These are phyloP conservation scores for Auricularia auricula-judae DNA, from an alignment of 768 basidiomycete species.

Conservation along the genomic window DNA sequence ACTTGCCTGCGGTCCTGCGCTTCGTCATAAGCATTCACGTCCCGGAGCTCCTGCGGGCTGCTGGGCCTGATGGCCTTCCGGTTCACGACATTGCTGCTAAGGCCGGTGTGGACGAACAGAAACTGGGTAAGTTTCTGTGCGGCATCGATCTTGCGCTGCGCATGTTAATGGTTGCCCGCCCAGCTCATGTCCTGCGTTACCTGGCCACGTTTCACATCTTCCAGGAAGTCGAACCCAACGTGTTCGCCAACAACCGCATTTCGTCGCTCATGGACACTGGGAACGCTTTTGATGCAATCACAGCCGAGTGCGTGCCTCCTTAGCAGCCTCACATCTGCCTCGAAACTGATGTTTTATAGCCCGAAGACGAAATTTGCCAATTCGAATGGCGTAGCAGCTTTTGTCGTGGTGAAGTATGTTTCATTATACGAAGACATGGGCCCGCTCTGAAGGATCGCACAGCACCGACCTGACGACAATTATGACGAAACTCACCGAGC, in stretches of 20 bases:
- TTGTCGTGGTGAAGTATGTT: conserved; percentile 52
- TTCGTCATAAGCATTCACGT: conserved; percentile 62
- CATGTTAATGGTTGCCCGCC: no score
- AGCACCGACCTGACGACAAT: conserved; percentile 31
- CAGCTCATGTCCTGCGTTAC: conserved; percentile 64
- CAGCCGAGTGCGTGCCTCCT: conserved; percentile 29
- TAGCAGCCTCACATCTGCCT: background rate
- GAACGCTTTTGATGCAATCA: conserved; percentile 39
- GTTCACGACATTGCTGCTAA: background rate
- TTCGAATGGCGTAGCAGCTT: conserved; percentile 56
- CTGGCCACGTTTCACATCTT: conserved; percentile 72
- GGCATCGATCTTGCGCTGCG: no score
- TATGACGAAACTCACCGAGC: conserved; percentile 64
- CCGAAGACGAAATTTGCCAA: conserved; percentile 55
- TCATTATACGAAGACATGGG: conserved; percentile 21
- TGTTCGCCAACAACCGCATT: conserved; percentile 62
- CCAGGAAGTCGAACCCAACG: conserved; percentile 55
- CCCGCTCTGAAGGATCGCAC: no score
- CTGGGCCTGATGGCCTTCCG: conserved; percentile 27
- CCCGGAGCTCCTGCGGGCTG: conserved; percentile 57
- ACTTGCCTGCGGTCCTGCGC: conserved; percentile 63
- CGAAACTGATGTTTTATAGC: conserved; percentile 20
- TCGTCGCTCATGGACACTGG: conserved; percentile 61
- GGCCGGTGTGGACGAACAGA: background rate
- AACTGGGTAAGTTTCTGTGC: background rate